These are phyloP conservation scores for Phlebiopsis gigantea DNA, from an alignment of 768 basidiomycete species.

Conservation along the genomic window DNA sequence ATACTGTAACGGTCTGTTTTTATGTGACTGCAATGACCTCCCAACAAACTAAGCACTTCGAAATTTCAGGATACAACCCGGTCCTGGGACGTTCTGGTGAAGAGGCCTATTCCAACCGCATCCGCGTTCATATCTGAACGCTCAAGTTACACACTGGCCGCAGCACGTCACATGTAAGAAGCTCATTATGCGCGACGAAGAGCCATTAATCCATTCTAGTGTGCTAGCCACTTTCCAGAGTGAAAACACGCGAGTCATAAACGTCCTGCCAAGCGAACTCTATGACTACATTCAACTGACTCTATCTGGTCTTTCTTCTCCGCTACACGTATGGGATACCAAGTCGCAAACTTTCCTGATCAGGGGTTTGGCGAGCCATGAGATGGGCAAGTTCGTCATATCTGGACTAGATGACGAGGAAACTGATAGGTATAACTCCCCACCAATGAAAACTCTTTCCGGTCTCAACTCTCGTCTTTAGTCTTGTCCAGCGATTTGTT, in stretches of 20 bases:
- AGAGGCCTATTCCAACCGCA: not conserved
- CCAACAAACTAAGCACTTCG: no score
- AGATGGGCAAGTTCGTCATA: constrained; percentile 36
- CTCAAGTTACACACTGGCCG: constrained; percentile 41
- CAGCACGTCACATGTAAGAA: constrained; percentile 57
- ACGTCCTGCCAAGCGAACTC: constrained; percentile 43
- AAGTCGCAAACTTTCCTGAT: constrained; percentile 52
- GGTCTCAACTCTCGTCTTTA: constrained; percentile 20
- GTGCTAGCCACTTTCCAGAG: constrained; percentile 41
- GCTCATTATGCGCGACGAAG: not conserved
- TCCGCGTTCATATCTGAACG: constrained; percentile 72
- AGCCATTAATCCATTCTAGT: constrained; percentile 28
- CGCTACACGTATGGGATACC: constrained; percentile 59
- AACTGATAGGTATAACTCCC: constrained; percentile 39
- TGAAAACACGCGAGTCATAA: constrained; percentile 32
- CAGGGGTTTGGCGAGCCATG: constrained; percentile 29
- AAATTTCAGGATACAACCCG: constrained; percentile 10
- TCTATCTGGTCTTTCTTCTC: constrained; percentile 64
- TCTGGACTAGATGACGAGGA: constrained; percentile 51
- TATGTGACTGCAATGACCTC: not conserved
- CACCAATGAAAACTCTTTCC: not conserved
- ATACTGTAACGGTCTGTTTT: not conserved
- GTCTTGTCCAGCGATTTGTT: constrained; percentile 57
- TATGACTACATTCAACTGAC: constrained; percentile 49
- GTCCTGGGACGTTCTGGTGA: constrained; percentile 58